Percentiles rank a stretch among this genome's conserved stretches.
phyloP scores from a whole-genome alignment of 2,329 filamentous ascomycete species.

The Plenodomus tracheiphilus region DNA sequence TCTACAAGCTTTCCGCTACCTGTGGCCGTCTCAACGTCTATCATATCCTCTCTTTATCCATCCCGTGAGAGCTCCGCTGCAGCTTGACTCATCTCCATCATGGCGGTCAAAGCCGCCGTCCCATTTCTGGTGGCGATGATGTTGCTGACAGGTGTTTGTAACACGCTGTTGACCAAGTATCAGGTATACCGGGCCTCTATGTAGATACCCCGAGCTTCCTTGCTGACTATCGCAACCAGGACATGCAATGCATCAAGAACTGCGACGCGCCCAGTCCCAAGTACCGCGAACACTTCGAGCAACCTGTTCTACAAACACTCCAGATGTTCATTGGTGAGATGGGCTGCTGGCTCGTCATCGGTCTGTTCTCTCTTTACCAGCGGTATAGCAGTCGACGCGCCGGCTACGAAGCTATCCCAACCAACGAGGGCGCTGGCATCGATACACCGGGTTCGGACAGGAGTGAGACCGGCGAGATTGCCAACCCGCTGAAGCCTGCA shows the following conservation, averaged over 20 bases:
- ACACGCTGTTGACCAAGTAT: conserved; percentile 95
- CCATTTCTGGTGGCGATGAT: conserved; percentile 93
- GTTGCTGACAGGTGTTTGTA: conserved; percentile 93
- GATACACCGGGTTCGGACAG: conserved; percentile 49
- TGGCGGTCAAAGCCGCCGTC: conserved; percentile 73
- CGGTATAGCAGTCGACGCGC: conserved; percentile 55
- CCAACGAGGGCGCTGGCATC: conserved; percentile 28
- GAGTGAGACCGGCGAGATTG: conserved; percentile 49
- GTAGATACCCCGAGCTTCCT: not conserved
- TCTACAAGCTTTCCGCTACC: not conserved
- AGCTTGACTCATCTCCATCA: conserved; percentile 45
- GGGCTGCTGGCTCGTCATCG: conserved; percentile 92
- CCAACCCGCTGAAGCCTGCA: conserved; percentile 55
- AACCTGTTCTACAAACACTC: conserved; percentile 91
- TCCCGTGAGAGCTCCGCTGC: conserved; percentile 10
- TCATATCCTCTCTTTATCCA: conserved; percentile 15
- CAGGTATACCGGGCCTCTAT: conserved; percentile 61
- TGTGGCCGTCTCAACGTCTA: conserved; percentile 3
- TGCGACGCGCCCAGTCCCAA: conserved; percentile 72
- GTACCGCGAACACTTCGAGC: conserved; percentile 77
- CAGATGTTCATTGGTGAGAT: conserved; percentile 99
- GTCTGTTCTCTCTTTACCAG: conserved; percentile 67
- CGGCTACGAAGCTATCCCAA: conserved; percentile 69
- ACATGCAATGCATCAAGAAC: conserved; percentile 95
- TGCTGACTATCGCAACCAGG: conserved; percentile 55